Conservation (phyloP, 2,329 filamentous ascomycete species). For the Xenoacremonium recifei region DNA sequence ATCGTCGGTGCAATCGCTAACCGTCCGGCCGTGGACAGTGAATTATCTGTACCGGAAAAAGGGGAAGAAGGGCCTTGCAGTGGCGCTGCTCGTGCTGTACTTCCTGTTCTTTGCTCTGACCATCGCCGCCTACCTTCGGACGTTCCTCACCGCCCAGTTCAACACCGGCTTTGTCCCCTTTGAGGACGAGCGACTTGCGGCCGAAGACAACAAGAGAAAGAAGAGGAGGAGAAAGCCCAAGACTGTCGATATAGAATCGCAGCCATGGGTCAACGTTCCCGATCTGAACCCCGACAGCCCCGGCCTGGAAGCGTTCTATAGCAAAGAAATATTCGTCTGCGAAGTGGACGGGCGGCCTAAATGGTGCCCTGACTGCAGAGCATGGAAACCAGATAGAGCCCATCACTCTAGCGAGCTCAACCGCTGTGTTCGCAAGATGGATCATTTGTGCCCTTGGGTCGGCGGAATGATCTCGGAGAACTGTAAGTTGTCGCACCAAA, state of each 20-base stretch:
- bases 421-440: constrained; percentile 85
- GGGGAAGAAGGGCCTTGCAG: constrained; percentile 55
- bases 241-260: constrained; percentile 26
- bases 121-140: constrained; percentile 66
- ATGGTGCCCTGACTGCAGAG: constrained; percentile 81
- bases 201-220: constrained; percentile 28
- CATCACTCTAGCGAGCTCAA: constrained; percentile 84
- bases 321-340: constrained; percentile 80
- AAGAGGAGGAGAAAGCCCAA: constrained; percentile 14
- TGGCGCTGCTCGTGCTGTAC: constrained; percentile 70
- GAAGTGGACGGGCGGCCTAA: constrained; percentile 78
- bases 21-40: constrained; percentile 39
- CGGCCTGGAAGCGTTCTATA: constrained; percentile 75
- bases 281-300: constrained; percentile 58
- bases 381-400: constrained; percentile 84
- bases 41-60: constrained; percentile 62
- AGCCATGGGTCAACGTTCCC: constrained; percentile 32
- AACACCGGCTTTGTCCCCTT: constrained; percentile 75
- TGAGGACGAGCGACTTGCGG: constrained; percentile 33
- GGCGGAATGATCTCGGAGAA: constrained; percentile 88
- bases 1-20: constrained; percentile 3
- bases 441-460: constrained; percentile 97
- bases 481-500: constrained; percentile 42
- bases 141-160: constrained; percentile 64
- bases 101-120: constrained; percentile 69